Evolutionary conservation across 805 yeast species (phyloP).

Genomic region (Myxozyma melibiosi): DNA sequence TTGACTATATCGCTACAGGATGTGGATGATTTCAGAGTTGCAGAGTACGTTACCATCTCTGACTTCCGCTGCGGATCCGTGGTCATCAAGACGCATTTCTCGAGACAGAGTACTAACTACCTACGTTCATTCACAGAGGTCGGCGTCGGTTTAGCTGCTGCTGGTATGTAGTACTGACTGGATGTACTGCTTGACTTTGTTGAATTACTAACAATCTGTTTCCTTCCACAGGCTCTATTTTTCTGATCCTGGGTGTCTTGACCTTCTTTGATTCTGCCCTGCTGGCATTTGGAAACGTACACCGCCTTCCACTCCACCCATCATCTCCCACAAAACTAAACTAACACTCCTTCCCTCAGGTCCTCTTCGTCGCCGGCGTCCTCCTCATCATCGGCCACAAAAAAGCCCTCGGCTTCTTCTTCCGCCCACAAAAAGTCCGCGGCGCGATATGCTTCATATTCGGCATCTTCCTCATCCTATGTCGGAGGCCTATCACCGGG

Average conservation of each 20-base stretch:
- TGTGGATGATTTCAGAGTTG: slow-evolving; percentile 45
- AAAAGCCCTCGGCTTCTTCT: slow-evolving; percentile 77
- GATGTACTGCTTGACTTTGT: too few species aligned
- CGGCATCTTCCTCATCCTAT: slow-evolving; percentile 75
- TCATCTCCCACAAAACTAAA: not conserved
- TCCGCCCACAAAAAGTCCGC: slow-evolving; percentile 82
- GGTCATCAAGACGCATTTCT: too few species aligned
- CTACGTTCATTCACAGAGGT: slow-evolving; percentile 54
- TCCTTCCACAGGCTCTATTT: slow-evolving; percentile 53
- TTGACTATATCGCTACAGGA: too few species aligned
- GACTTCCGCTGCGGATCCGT: not conserved
- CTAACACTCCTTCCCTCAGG: slow-evolving; percentile 33
- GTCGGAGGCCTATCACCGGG: slow-evolving; percentile 79
- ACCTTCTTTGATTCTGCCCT: slow-evolving; percentile 87
- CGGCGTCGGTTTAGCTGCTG: slow-evolving; percentile 91
- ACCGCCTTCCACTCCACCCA: slow-evolving; percentile 16
- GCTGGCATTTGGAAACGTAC: slow-evolving; percentile 81
- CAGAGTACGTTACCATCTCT: slow-evolving; percentile 42
- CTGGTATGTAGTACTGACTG: slow-evolving; percentile 48
- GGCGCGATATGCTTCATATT: slow-evolving; percentile 77
- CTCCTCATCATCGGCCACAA: slow-evolving; percentile 84
- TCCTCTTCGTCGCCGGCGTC: slow-evolving; percentile 77
- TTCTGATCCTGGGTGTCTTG: slow-evolving; percentile 78
- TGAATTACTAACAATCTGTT: not conserved
- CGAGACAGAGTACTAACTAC: not conserved